phyloP scores from a whole-genome alignment of 306 rosid species.

The Quercus glauca region DNA sequence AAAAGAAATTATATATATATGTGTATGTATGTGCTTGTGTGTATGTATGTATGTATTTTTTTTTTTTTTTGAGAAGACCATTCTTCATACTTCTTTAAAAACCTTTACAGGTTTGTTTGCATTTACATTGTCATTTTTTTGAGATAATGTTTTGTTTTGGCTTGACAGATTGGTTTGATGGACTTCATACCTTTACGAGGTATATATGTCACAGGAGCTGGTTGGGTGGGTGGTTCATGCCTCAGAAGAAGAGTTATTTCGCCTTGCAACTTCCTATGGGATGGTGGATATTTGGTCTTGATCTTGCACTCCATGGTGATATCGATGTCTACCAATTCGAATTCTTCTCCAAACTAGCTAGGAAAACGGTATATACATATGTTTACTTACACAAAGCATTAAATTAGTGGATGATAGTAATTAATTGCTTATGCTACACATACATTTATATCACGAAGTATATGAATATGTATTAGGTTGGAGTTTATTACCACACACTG shows the following conservation, averaged over 20 bases:
- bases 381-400: background rate
- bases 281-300: conserved; percentile 97
- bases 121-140: background rate
- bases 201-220: conserved; percentile 83
- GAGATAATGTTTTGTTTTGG: conserved; percentile 21
- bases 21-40: too few species aligned
- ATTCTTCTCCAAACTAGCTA: conserved; percentile 72
- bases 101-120: background rate
- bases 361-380: conserved; percentile 53
- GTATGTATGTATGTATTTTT: background rate
- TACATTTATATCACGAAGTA: too few species aligned
- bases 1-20: too few species aligned
- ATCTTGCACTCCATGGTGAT: conserved; percentile 86
- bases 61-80: too few species aligned
- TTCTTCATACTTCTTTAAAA: background rate
- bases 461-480: conserved; percentile 17
- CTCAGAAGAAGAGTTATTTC: conserved; percentile 90
- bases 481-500: too few species aligned
- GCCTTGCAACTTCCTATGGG: conserved; percentile 82
- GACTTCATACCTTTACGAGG: conserved; percentile 91
- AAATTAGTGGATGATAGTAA: background rate
- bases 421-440: background rate
- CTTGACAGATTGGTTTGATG: conserved; percentile 90
- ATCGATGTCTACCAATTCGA: conserved; percentile 94
- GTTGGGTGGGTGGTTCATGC: conserved; percentile 99